These are phyloP conservation scores for Alternaria incomplexa DNA, from an alignment of 2,329 filamentous ascomycete species.

Conservation along the genomic window DNA sequence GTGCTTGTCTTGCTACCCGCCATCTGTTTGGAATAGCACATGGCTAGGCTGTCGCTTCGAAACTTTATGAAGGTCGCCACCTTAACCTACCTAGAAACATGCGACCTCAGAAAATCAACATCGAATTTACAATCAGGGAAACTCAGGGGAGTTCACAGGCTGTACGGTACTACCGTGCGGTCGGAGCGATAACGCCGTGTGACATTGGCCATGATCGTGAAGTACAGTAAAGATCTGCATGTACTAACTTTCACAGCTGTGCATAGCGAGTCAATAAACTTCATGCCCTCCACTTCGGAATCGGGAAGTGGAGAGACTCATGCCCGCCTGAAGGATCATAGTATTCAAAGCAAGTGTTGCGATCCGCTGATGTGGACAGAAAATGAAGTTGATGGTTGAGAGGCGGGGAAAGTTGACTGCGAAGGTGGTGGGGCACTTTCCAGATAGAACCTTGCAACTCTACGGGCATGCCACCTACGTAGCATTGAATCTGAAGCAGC, in stretches of 20 bases:
- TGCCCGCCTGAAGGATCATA: background rate
- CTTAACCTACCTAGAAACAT: background rate
- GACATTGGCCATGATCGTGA: conserved; percentile 1
- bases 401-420: background rate
- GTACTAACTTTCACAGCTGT: background rate
- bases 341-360: background rate
- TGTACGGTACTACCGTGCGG: background rate
- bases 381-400: background rate
- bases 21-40: background rate
- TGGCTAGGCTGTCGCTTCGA: background rate
- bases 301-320: background rate
- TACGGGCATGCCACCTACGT: background rate
- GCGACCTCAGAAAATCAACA: background rate
- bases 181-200: conserved; percentile 27
- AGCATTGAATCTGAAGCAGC: background rate
- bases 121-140: background rate
- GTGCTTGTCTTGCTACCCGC: background rate
- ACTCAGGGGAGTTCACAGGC: background rate
- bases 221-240: conserved; percentile 1
- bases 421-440: background rate
- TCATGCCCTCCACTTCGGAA: background rate
- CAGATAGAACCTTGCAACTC: background rate
- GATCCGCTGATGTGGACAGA: background rate
- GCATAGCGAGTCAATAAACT: background rate
- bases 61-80: background rate